Conservation (phyloP, 1,284 basidiomycete genomes). For the Leccinum solheimii region DNA sequence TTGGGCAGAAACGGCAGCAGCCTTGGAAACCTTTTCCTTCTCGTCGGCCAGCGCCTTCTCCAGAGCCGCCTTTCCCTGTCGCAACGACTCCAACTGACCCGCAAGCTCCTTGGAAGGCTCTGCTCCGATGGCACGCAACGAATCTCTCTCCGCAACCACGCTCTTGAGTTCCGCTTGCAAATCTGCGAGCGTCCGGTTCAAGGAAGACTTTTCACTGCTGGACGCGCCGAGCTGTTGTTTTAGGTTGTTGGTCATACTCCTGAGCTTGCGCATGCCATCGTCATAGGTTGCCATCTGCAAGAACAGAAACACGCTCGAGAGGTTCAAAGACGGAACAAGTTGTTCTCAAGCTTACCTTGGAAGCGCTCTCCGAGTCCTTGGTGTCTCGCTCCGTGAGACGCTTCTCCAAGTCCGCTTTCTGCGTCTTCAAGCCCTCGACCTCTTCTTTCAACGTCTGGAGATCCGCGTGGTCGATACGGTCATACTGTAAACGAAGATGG, state of each 20-base stretch:
- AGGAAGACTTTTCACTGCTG: constrained; percentile 39
- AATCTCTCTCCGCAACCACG: constrained; percentile 37
- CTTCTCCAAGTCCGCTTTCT: constrained; percentile 44
- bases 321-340: background rate
- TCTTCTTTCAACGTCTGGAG: constrained; percentile 80
- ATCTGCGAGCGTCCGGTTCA: constrained; percentile 38
- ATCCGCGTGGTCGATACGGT: constrained; percentile 86
- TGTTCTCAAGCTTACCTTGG: constrained; percentile 32
- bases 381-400: constrained; percentile 42
- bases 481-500: constrained; percentile 53
- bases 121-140: constrained; percentile 20
- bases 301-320: too few relatives aligned
- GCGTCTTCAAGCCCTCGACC: constrained; percentile 54
- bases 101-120: constrained; percentile 33
- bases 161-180: constrained; percentile 36
- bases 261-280: too few relatives aligned
- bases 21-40: constrained; percentile 39
- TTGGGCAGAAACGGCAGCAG: constrained; percentile 3
- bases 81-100: constrained; percentile 41
- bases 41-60: constrained; percentile 44
- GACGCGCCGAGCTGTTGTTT: constrained; percentile 25
- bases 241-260: too few relatives aligned
- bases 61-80: constrained; percentile 44
- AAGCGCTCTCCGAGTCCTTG: constrained; percentile 41
- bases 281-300: too few relatives aligned